A percentile compares a stretch with the other conserved stretches of the same genome.
These are phyloP conservation scores for Stagonosporopsis rhizophila DNA, from an alignment of 2,329 filamentous ascomycete genomes.

Conservation along the genomic window DNA sequence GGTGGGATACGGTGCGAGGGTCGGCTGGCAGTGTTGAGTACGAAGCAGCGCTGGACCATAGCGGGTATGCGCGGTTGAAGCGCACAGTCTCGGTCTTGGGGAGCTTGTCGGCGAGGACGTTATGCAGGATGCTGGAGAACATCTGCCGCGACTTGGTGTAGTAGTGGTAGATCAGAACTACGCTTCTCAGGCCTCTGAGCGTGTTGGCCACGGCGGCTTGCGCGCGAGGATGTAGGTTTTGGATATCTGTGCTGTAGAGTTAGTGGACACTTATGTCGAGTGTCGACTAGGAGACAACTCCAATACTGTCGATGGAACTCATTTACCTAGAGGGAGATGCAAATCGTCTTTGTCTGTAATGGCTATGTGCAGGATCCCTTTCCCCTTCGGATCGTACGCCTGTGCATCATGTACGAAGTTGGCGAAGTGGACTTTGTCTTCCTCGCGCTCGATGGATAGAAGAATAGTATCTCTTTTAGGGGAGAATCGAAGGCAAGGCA, in stretches of 20 bases:
- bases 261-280: background rate
- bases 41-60: conserved; percentile 12
- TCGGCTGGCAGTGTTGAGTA: conserved; percentile 10
- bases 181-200: background rate
- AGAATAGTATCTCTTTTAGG: conserved; percentile 17
- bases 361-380: conserved; percentile 16
- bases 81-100: background rate
- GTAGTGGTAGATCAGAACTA: background rate
- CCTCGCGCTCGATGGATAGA: conserved; percentile 5
- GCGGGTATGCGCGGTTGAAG: conserved; percentile 16
- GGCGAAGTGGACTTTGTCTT: conserved; percentile 14
- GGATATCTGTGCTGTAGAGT: background rate
- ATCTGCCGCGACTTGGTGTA: background rate
- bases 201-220: background rate
- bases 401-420: conserved; percentile 18
- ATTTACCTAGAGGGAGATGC: conserved; percentile 3
- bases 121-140: background rate
- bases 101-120: background rate
- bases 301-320: background rate
- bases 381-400: conserved; percentile 16
- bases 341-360: conserved; percentile 6
- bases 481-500: conserved; percentile 12
- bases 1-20: conserved; percentile 4
- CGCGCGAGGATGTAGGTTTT: background rate
- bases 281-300: background rate